phyloP scores from a whole-genome alignment of 306 rosid species.

The Vigna mungo region DNA sequence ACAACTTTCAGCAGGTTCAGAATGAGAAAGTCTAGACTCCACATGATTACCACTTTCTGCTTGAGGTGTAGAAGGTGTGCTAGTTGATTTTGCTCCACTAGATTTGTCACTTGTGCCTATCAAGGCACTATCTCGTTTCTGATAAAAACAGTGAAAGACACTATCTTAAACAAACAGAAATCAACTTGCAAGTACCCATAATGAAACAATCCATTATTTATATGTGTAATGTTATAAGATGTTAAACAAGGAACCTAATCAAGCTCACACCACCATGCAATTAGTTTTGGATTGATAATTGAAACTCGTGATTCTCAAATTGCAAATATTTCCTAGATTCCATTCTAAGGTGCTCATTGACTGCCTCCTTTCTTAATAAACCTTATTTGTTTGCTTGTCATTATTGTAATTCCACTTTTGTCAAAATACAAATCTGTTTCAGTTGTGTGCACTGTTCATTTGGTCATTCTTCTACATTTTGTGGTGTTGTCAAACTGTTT shows the following conservation, averaged over 20 bases:
- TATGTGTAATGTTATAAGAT: conserved; percentile 21
- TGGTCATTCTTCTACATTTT: too few species aligned
- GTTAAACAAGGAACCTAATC: conserved; percentile 31
- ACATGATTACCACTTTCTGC: conserved; percentile 71
- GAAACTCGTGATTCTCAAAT: conserved; percentile 5
- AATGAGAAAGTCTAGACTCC: conserved; percentile 76
- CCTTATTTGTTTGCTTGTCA: too few species aligned
- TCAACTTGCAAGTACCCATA: conserved; percentile 22
- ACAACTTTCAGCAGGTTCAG: conserved; percentile 78
- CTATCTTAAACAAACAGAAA: conserved; percentile 47
- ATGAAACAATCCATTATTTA: conserved; percentile 29
- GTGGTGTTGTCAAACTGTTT: too few species aligned
- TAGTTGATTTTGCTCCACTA: conserved; percentile 84
- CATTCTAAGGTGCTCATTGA: neutral
- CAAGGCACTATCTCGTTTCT: conserved; percentile 91
- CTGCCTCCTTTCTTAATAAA: too few species aligned
- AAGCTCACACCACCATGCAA: conserved; percentile 26
- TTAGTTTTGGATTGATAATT: conserved; percentile 28
- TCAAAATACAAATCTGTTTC: too few species aligned
- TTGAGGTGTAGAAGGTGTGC: conserved; percentile 95
- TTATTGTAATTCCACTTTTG: too few species aligned
- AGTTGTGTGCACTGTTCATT: too few species aligned
- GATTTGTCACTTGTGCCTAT: conserved; percentile 84
- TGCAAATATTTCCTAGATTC: conserved; percentile 20
- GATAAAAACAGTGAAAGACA: conserved; percentile 48